Evolutionary conservation across 2,329 filamentous ascomycete species (phyloP).

Genomic region (Monilinia fructicola): DNA sequence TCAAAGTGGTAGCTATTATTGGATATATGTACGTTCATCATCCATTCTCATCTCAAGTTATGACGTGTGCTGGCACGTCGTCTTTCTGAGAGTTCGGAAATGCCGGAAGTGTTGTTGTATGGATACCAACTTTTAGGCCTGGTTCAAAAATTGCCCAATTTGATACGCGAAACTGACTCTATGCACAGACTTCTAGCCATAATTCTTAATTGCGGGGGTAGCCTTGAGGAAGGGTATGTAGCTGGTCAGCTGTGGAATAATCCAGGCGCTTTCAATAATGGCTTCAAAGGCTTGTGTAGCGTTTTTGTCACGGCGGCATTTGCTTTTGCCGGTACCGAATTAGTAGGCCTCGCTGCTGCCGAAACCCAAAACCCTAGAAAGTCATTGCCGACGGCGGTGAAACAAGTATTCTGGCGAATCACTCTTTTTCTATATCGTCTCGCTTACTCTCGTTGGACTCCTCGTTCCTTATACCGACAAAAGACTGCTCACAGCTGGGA

Average conservation of each 20-base stretch:
- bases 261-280: conserved; percentile 82
- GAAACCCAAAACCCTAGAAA: conserved; percentile 79
- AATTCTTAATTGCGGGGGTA: conserved; percentile 80
- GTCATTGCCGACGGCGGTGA: conserved; percentile 80
- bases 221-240: conserved; percentile 71
- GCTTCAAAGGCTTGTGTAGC: conserved; percentile 79
- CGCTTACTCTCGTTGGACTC: conserved; percentile 76
- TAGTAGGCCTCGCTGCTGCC: conserved; percentile 74
- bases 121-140: conserved; percentile 25
- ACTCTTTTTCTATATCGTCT: conserved; percentile 83
- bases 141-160: not conserved
- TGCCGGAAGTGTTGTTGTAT: too few relatives aligned
- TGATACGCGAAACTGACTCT: not conserved
- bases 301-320: conserved; percentile 78
- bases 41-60: not conserved
- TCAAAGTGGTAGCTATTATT: conserved; percentile 84
- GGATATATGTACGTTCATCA: conserved; percentile 71
- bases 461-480: conserved; percentile 72
- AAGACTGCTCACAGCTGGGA: conserved; percentile 58
- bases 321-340: conserved; percentile 72
- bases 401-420: conserved; percentile 95
- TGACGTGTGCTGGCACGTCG: not conserved
- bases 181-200: conserved; percentile 71
- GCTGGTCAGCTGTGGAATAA: conserved; percentile 74
- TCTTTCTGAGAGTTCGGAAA: not conserved